Conservation (phyloP, 176 grass and related monocot genomes). For the Microstegium vimineum region DNA sequence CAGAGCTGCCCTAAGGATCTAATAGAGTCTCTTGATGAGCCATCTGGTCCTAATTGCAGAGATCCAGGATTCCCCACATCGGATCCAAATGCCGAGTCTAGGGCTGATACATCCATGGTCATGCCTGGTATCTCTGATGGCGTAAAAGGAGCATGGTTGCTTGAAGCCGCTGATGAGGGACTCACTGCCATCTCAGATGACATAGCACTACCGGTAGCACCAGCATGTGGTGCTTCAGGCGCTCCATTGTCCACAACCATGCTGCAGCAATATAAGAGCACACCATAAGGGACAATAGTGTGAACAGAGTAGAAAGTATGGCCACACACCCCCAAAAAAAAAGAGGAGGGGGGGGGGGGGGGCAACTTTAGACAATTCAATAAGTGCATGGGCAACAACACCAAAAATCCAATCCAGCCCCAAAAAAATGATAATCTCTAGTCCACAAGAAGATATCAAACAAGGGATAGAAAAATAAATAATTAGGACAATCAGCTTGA, state of each 20-base stretch:
- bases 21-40: conserved; percentile 67
- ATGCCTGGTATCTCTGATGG: conserved; percentile 84
- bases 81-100: conserved; percentile 71
- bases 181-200: conserved; percentile 93
- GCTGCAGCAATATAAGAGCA: conserved; percentile 41
- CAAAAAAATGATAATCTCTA: background rate
- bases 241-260: conserved; percentile 62
- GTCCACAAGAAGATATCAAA: background rate
- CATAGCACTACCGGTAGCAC: conserved; percentile 46
- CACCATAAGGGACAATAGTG: background rate
- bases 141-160: conserved; percentile 85
- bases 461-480: conserved; percentile 4
- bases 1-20: conserved; percentile 88
- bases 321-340: background rate
- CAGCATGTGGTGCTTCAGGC: conserved; percentile 43
- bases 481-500: background rate
- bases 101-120: conserved; percentile 68
- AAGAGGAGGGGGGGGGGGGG: background rate
- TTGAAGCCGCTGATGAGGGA: conserved; percentile 83
- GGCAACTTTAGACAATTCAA: background rate
- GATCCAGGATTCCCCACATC: conserved; percentile 50
- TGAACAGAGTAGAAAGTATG: background rate
- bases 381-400: background rate
- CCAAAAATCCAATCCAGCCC: background rate
- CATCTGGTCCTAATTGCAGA: conserved; percentile 81